Conservation (phyloP, 768 basidiomycete genomes). For the Lentinus brumalis region DNA sequence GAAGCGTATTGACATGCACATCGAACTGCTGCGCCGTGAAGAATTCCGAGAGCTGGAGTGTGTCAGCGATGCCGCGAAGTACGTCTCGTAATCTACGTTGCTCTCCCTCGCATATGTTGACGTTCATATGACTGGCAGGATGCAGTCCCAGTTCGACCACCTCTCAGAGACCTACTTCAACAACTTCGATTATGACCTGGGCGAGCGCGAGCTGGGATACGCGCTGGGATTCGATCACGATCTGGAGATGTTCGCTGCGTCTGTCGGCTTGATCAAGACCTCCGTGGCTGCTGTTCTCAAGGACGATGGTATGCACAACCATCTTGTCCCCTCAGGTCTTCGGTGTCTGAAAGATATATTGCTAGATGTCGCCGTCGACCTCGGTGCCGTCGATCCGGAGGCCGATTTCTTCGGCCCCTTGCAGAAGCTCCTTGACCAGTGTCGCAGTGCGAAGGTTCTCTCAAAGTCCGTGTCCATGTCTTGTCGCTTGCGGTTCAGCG, state of each 20-base stretch:
- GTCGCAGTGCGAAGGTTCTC: constrained; percentile 74
- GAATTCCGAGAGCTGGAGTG: constrained; percentile 96
- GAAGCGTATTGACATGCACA: constrained; percentile 89
- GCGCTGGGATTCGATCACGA: constrained; percentile 85
- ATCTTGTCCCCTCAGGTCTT: constrained; percentile 8
- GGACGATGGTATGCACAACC: constrained; percentile 64
- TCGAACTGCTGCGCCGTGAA: constrained; percentile 80
- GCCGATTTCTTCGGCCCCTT: constrained; percentile 80
- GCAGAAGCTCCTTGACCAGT: constrained; percentile 79
- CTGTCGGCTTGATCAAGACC: constrained; percentile 88
- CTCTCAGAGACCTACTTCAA: constrained; percentile 85
- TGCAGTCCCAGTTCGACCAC: constrained; percentile 93
- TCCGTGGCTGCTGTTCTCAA: constrained; percentile 69
- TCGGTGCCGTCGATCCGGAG: constrained; percentile 75
- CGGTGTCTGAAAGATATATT: not conserved
- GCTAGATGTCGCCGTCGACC: constrained; percentile 70
- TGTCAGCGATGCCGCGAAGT: constrained; percentile 88
- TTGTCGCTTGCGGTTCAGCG: not conserved
- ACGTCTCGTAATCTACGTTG: constrained; percentile 29
- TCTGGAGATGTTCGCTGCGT: constrained; percentile 91
- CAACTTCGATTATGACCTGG: constrained; percentile 82
- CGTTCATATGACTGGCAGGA: constrained; percentile 46
- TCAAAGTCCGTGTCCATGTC: constrained; percentile 62
- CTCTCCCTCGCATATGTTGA: not conserved
- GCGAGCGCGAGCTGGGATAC: constrained; percentile 86